These are phyloP conservation scores for Sarocladium strictum DNA, from an alignment of 2,329 filamentous ascomycete species.

Conservation along the genomic window DNA sequence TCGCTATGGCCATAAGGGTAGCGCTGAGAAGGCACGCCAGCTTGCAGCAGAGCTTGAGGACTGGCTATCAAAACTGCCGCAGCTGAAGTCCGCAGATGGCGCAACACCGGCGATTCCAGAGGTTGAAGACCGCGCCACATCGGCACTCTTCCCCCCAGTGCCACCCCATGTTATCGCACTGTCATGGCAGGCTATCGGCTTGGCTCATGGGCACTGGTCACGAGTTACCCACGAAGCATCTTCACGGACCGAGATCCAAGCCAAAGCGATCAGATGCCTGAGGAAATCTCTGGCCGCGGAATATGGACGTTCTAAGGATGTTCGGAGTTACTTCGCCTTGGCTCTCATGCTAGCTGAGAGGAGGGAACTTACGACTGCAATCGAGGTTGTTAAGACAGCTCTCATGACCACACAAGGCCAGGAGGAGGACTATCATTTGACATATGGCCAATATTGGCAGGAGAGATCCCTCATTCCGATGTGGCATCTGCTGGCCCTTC, in stretches of 20 bases:
- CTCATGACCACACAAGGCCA: conserved; percentile 54
- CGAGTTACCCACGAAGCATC: conserved; percentile 71
- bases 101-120: conserved; percentile 23
- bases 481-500: conserved; percentile 84
- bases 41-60: conserved; percentile 67
- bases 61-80: conserved; percentile 60
- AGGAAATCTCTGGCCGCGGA: conserved; percentile 66
- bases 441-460: conserved; percentile 49
- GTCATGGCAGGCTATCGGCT: conserved; percentile 78
- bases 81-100: conserved; percentile 20
- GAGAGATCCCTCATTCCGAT: conserved; percentile 67
- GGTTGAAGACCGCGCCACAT: conserved; percentile 16
- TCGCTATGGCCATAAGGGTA: conserved; percentile 68
- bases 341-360: conserved; percentile 84
- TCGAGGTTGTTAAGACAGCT: conserved; percentile 74
- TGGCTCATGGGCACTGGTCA: conserved; percentile 84
- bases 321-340: conserved; percentile 74
- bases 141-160: conserved; percentile 39
- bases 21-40: conserved; percentile 72
- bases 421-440: conserved; percentile 34
- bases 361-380: conserved; percentile 71
- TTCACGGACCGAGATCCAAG: conserved; percentile 65
- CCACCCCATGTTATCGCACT: conserved; percentile 57
- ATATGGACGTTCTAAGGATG: conserved; percentile 58
- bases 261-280: conserved; percentile 70